Evolutionary conservation across 176 grass and related monocot genomes (phyloP).

Genomic region (Saccharum spontaneum): DNA sequence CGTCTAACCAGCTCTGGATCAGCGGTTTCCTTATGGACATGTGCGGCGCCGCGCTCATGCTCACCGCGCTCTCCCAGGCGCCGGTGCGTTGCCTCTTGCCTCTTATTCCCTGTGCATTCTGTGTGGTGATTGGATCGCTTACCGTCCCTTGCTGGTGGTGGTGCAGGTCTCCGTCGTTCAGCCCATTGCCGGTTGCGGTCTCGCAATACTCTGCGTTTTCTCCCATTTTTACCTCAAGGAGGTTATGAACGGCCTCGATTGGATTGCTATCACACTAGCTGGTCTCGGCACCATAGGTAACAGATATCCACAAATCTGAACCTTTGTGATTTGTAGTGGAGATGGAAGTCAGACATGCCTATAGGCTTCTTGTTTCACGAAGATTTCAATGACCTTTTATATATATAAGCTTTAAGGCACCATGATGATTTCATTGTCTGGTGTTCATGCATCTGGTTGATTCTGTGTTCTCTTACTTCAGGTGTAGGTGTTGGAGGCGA

Average conservation of each 20-base stretch:
- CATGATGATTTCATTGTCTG: not conserved
- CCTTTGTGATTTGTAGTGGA: not conserved
- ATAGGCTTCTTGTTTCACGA: not conserved
- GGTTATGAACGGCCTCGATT: constrained; percentile 93
- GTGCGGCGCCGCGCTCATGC: constrained; percentile 82
- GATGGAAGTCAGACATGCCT: not conserved
- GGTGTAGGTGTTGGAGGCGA: constrained; percentile 97
- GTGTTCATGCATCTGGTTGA: not conserved
- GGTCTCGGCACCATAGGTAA: constrained; percentile 94
- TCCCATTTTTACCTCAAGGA: constrained; percentile 98
- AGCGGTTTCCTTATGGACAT: constrained; percentile 88
- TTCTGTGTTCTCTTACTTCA: constrained; percentile 38
- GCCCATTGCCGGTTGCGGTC: constrained; percentile 91
- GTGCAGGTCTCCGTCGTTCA: constrained; percentile 92
- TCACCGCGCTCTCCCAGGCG: constrained; percentile 84
- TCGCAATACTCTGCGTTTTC: constrained; percentile 91
- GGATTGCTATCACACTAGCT: constrained; percentile 84
- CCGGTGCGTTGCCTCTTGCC: constrained; percentile 41
- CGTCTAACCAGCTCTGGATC: constrained; percentile 84
- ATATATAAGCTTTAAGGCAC: not conserved
- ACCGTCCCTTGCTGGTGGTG: not conserved
- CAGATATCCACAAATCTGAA: not conserved
- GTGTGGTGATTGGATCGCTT: not conserved
- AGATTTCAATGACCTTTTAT: not conserved
- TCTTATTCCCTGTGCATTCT: not conserved